Percentiles rank a stretch among this genome's conserved stretches.
Conservation (phyloP, 225 moss, liverwort and hornwort genomes). For the Physcomitrium patens region DNA sequence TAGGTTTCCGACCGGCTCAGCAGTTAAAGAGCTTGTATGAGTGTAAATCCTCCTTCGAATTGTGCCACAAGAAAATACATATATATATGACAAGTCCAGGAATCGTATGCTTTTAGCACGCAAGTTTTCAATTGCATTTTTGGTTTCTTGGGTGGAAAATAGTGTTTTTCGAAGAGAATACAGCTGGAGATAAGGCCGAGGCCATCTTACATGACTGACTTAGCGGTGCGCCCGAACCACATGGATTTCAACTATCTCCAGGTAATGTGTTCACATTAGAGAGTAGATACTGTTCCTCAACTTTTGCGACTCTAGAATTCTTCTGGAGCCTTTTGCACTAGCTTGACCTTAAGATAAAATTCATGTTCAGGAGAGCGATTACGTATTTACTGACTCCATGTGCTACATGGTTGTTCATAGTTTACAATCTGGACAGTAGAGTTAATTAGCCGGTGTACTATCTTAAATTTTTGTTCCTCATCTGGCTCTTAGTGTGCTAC, state of each 20-base stretch:
- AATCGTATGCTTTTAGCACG: conserved; percentile 19
- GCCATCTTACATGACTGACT: conserved; percentile 70
- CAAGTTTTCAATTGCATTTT: conserved; percentile 24
- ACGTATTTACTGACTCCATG: no score
- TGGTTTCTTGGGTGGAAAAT: conserved; percentile 24
- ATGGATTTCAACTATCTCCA: conserved; percentile 97
- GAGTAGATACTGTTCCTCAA: conserved; percentile 3
- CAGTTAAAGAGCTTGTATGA: conserved; percentile 20
- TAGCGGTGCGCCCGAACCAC: conserved; percentile 69
- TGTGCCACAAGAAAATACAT: conserved; percentile 9
- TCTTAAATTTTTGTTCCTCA: conserved; percentile 5
- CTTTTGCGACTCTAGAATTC: conserved; percentile 19
- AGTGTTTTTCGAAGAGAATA: conserved; percentile 25
- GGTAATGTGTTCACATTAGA: conserved; percentile 43
- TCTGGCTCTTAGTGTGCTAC: conserved; percentile 8
- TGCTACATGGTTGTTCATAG: no score
- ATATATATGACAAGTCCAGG: background rate
- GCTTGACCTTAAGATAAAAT: no score
- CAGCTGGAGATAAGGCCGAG: conserved; percentile 29
- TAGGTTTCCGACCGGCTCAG: conserved; percentile 32
- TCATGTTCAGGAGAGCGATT: no score
- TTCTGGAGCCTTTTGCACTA: background rate
- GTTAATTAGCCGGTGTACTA: conserved; percentile 5
- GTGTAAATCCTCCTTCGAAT: conserved; percentile 32
- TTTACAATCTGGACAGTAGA: background rate